Evolutionary conservation across 441 rosid genomes (phyloP).

Genomic region (Raphanus hybrid): DNA sequence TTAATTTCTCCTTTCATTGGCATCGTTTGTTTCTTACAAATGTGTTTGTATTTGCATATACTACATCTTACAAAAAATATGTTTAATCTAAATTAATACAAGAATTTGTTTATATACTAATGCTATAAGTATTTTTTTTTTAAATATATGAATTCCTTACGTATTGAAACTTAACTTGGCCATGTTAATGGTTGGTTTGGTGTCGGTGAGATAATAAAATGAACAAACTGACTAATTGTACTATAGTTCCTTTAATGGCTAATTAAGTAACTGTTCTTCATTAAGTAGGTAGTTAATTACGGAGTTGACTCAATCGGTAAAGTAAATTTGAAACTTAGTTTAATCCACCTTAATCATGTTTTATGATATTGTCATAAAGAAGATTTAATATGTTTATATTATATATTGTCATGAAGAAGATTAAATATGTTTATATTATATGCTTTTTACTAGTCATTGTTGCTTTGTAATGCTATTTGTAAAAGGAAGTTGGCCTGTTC

Average conservation of each 20-base stretch:
- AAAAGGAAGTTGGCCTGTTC: constrained; percentile 47
- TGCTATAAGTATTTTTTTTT: background rate
- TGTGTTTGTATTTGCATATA: background rate
- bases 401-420: background rate
- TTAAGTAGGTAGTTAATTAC: constrained; percentile 26
- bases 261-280: background rate
- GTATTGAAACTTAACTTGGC: constrained; percentile 12
- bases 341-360: constrained; percentile 32
- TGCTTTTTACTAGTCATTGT: constrained; percentile 36
- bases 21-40: constrained; percentile 14
- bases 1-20: constrained; percentile 1
- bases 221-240: constrained; percentile 19
- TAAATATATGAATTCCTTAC: background rate
- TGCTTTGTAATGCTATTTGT: constrained; percentile 48
- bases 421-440: background rate
- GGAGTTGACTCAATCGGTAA: constrained; percentile 17
- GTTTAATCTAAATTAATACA: background rate
- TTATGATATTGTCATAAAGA: constrained; percentile 26
- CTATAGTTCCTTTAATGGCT: constrained; percentile 17
- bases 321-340: background rate
- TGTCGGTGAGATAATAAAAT: constrained; percentile 31
- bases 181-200: background rate
- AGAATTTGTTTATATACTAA: too few relatives aligned
- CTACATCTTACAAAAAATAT: background rate
- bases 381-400: too few relatives aligned